Conservation (phyloP, 2,329 filamentous ascomycete genomes). For the Aureobasidium mangrovei region DNA sequence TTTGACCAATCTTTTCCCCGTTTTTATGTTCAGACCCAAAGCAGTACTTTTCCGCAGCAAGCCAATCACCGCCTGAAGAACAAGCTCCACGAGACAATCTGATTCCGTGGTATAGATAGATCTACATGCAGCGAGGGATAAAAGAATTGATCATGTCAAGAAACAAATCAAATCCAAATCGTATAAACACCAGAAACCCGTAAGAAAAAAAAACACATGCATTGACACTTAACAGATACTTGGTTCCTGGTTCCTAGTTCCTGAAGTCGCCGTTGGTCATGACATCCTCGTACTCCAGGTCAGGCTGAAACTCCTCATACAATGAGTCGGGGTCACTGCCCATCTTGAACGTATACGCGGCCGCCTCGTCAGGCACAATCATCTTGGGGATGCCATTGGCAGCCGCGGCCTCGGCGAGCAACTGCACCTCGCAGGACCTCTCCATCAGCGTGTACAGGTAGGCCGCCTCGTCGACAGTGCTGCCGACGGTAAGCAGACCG, state of each 20-base stretch:
- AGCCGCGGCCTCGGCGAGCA: slow-evolving; percentile 58
- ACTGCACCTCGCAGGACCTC: slow-evolving; percentile 58
- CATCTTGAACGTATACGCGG: slow-evolving; percentile 45
- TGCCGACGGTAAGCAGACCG: slow-evolving; percentile 60
- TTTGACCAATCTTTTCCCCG: too few species aligned
- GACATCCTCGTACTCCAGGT: slow-evolving; percentile 39
- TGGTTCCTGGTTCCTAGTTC: not conserved
- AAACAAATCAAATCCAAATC: too few species aligned
- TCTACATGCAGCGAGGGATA: too few species aligned
- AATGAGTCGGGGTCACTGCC: slow-evolving; percentile 39
- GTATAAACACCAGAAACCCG: too few species aligned
- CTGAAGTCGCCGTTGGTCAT: slow-evolving; percentile 18
- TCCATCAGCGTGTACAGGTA: slow-evolving; percentile 63
- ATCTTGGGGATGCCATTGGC: slow-evolving; percentile 44
- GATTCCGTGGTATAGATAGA: too few species aligned
- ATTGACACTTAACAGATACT: too few species aligned
- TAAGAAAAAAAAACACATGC: too few species aligned
- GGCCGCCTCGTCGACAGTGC: slow-evolving; percentile 65
- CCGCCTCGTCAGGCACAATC: slow-evolving; percentile 47
- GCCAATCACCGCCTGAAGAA: too few species aligned
- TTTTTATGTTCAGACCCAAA: too few species aligned
- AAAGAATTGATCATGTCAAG: too few species aligned
- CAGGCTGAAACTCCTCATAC: slow-evolving; percentile 46
- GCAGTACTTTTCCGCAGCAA: too few species aligned
- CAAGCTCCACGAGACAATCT: too few species aligned